Percentiles rank a stretch among this genome's conserved stretches.
Evolutionary conservation across 2,329 filamentous ascomycete species (phyloP).

Genomic region (Colletotrichum liriopes): DNA sequence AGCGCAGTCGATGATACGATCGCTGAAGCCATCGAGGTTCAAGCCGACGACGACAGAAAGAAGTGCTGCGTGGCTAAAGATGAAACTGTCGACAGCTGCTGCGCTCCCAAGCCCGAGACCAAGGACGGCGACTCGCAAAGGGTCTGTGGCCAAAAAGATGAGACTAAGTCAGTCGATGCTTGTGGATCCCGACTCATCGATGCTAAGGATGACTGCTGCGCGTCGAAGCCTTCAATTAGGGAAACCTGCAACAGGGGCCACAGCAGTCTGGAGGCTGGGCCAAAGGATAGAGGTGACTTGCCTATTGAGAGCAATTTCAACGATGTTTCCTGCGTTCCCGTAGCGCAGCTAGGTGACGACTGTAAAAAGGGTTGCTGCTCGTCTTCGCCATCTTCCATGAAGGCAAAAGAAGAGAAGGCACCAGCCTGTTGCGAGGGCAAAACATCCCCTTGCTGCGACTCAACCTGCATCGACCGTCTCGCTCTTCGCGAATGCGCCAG

Average conservation of each 20-base stretch:
- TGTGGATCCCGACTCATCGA: background rate
- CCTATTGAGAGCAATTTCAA: background rate
- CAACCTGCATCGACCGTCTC: constrained; percentile 60
- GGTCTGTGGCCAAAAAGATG: background rate
- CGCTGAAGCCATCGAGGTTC: no score
- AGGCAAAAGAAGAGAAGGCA: background rate
- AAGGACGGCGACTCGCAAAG: background rate
- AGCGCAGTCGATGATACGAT: background rate
- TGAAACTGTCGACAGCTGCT: background rate
- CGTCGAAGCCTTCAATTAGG: background rate
- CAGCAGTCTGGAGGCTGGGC: background rate
- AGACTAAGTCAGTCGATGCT: background rate
- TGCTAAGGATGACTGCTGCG: background rate
- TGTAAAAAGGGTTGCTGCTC: constrained; percentile 33
- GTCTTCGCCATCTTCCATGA: background rate
- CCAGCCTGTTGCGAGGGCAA: constrained; percentile 61
- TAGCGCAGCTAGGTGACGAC: background rate
- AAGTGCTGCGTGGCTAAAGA: background rate
- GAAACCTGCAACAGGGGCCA: background rate
- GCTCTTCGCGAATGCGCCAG: constrained; percentile 59
- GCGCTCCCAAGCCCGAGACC: background rate
- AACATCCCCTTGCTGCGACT: constrained; percentile 58
- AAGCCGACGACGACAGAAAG: background rate
- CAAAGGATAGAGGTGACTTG: background rate
- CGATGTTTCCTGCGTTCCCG: background rate